Evolutionary conservation across 306 rosid species (phyloP).

Genomic region (Pyrus betulifolia): DNA sequence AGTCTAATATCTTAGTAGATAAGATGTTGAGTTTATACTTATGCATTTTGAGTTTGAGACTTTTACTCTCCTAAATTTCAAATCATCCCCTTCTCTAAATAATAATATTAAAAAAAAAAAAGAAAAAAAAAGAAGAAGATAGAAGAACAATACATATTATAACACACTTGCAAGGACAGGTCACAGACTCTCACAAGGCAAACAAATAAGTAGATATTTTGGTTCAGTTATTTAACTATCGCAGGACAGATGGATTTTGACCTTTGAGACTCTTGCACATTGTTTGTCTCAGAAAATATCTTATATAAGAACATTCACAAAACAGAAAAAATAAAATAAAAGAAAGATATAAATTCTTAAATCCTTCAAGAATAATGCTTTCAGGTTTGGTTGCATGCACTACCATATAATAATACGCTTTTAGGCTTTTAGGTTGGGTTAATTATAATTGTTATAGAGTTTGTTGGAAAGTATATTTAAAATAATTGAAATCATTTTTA

Average conservation of each 20-base stretch:
- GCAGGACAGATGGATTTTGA: neutral
- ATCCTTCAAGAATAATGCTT: neutral
- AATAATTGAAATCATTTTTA: too few relatives aligned
- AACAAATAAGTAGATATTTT: neutral
- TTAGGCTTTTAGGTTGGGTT: conserved; percentile 1
- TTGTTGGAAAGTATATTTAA: too few relatives aligned
- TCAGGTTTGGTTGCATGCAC: neutral
- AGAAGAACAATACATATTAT: neutral
- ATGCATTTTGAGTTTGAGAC: too few relatives aligned
- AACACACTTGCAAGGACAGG: neutral
- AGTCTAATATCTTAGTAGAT: too few relatives aligned
- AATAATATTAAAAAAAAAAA: too few relatives aligned
- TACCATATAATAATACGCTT: neutral
- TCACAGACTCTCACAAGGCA: neutral
- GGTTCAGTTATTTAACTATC: neutral
- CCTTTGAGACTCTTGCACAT: neutral
- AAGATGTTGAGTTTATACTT: too few relatives aligned
- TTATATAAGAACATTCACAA: too few relatives aligned
- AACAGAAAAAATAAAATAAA: too few relatives aligned
- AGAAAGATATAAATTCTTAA: neutral
- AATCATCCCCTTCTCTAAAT: too few relatives aligned
- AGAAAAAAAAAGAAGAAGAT: neutral
- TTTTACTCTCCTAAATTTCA: too few relatives aligned
- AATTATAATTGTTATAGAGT: neutral
- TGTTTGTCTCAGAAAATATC: neutral